Evolutionary conservation across 208 protist species (phyloP), one percentile per base, ranked within the genome.

Genomic region (Wallacemonas collosoma): DNA sequence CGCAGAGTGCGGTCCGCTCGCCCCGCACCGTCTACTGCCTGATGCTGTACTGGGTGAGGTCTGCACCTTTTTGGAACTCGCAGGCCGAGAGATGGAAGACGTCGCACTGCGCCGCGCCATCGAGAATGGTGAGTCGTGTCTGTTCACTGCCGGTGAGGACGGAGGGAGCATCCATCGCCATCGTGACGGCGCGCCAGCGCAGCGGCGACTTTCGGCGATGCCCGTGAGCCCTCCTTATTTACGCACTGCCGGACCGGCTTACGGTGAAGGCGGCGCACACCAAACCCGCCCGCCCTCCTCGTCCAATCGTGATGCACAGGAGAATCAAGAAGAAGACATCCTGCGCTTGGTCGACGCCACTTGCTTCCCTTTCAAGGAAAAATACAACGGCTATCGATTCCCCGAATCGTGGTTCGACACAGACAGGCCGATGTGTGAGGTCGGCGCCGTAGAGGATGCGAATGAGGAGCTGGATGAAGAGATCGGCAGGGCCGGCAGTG

Each of bases 11-110:
- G 62, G 62, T 5, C 62, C 45, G 7, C 56, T 51, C 14, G 72
- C 63, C 2, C 3, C 40, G 14, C 71, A 81, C 40, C 72, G 77
- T 36, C 62, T 43, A 15, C 76, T 81, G 17, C 15, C 57, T 1
- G 67, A 77, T n/a, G 38, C 55, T 2, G n/a, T 41, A 1, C 40
- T 81, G 7, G 2, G 9, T 1, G 72, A 48, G 14, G 41, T 81
- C 8, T 61, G 58, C 43, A 36, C 17, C 9, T 81, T 77, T 41
- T 48, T 81, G 4, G 39, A 51, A 35, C 41, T 15, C 14, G 67
- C 76, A 1, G 72, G 71, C n/a, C 70, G 50, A 17, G 77, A 81
- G 65, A 48, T 77, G 9, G 77, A 77, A 45, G 41, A 38, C n/a
- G 48, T 58, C 2, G 76, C 76, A 65, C 45, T 72, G 45, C 71